Evolutionary conservation across 768 basidiomycete species (phyloP).

Genomic region (Tremella mesenterica): DNA sequence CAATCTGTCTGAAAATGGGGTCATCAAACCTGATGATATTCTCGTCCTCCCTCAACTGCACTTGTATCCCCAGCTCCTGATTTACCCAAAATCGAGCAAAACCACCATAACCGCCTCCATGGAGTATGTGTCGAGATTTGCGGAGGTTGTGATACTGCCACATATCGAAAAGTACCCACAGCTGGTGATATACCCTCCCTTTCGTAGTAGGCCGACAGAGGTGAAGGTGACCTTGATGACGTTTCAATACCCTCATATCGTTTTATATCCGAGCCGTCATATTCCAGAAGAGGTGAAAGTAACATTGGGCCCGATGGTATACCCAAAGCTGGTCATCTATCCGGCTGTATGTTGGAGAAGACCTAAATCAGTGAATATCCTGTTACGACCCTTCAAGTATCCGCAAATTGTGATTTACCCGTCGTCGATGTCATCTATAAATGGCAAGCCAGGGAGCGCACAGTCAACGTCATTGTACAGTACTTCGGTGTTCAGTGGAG

Average conservation of each 20-base stretch:
- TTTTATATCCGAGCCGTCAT: background rate
- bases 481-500: no score
- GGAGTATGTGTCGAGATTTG: background rate
- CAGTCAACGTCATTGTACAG: no score
- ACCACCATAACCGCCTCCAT: background rate
- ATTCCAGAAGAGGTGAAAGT: background rate
- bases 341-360: no score
- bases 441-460: no score
- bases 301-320: background rate
- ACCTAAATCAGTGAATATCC: background rate
- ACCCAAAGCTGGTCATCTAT: background rate
- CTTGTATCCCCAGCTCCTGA: background rate
- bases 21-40: background rate
- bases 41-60: background rate
- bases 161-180: background rate
- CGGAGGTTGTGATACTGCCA: background rate
- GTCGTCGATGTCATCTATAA: no score
- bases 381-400: background rate
- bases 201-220: background rate
- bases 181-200: background rate
- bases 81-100: no score
- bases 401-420: background rate
- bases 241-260: background rate
- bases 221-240: background rate
- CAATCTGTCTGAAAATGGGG: background rate